Evolutionary conservation across 768 basidiomycete genomes (phyloP), one percentile per base, ranked within the genome.

Genomic region (Suillus tomentosus): DNA sequence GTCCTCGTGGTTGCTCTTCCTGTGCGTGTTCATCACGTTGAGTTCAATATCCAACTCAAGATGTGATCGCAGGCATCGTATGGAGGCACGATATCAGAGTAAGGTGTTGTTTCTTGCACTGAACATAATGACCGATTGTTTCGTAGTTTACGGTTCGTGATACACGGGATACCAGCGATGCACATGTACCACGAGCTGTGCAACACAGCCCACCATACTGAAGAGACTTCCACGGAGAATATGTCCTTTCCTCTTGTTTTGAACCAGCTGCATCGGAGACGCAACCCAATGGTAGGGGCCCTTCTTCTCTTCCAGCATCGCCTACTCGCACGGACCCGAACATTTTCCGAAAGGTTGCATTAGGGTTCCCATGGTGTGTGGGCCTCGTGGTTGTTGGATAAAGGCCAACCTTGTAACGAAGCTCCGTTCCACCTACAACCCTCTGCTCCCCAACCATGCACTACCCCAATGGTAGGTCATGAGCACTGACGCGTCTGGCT

Each of bases 281-380:
- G 55, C 8, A 9, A 57, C 17, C 22, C 10, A 15, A 19, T n/a
- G 1, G 2, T 19, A 6, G 9, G 19, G 11, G 15, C 14, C 15
- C 14, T 10, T 39, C 37, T 24, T 8, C 2, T 55, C 79, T 76
- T 17, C 6, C 31, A 31, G 31, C 31, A 31, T 31, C 31, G 31
- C 5, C 31, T 6, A 31, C 31, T 31, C 31, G 31, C 6, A 31
- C 31, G 31, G 31, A 6, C 31, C 31, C 31, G 31, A 6, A 31
- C 31, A 31, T 31, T 31, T 31, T 31, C 31, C 31, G 31, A 7
- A 31, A 31, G 31, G 31, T 31, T 6, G 31, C 31, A 31, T 31
- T 31, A 31, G 31, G 31, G 31, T 31, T 31, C 31, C 31, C 31
- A 31, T 31, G 31, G 31, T 31, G 31, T 31, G 31, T 31, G 31